These are phyloP conservation scores for Diatrype stigma DNA, from an alignment of 2,329 filamentous ascomycete genomes.

Conservation along the genomic window DNA sequence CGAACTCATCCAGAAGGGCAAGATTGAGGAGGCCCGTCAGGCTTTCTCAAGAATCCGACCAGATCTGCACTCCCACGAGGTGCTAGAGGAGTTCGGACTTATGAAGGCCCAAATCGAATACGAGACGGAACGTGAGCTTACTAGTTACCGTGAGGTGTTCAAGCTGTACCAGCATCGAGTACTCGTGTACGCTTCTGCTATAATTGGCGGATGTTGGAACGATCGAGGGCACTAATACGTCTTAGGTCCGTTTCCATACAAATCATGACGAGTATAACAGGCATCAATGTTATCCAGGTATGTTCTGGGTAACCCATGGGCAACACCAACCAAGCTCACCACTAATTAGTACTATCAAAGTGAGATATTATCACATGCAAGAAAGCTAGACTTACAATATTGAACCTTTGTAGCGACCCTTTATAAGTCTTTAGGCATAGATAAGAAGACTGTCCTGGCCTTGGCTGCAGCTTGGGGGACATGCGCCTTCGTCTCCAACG, in stretches of 20 bases:
- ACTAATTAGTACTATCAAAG: slow-evolving; percentile 30
- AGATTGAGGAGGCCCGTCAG: slow-evolving; percentile 39
- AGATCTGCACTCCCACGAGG: slow-evolving; percentile 36
- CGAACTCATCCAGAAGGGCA: slow-evolving; percentile 44
- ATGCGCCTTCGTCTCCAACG: slow-evolving; percentile 41
- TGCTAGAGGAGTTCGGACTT: slow-evolving; percentile 43
- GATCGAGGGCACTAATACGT: neutral
- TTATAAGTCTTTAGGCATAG: slow-evolving; percentile 48
- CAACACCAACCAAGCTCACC: neutral
- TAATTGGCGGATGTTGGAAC: neutral
- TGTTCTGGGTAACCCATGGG: neutral
- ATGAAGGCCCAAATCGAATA: slow-evolving; percentile 50
- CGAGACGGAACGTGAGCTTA: slow-evolving; percentile 51
- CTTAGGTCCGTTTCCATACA: neutral
- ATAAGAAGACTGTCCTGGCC: slow-evolving; percentile 42
- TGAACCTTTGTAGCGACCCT: slow-evolving; percentile 42
- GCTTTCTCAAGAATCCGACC: slow-evolving; percentile 43
- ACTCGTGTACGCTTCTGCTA: slow-evolving; percentile 31
- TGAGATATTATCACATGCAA: neutral
- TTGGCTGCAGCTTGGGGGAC: slow-evolving; percentile 50
- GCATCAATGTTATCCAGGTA: slow-evolving; percentile 47
- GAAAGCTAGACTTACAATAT: too few species aligned
- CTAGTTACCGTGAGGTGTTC: slow-evolving; percentile 45
- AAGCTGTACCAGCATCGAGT: slow-evolving; percentile 44
- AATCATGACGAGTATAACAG: slow-evolving; percentile 47